Percentiles rank a stretch among this genome's conserved stretches.
Evolutionary conservation across 208 protist species (phyloP).

Genomic region (Endotrypanum monterogeii): DNA sequence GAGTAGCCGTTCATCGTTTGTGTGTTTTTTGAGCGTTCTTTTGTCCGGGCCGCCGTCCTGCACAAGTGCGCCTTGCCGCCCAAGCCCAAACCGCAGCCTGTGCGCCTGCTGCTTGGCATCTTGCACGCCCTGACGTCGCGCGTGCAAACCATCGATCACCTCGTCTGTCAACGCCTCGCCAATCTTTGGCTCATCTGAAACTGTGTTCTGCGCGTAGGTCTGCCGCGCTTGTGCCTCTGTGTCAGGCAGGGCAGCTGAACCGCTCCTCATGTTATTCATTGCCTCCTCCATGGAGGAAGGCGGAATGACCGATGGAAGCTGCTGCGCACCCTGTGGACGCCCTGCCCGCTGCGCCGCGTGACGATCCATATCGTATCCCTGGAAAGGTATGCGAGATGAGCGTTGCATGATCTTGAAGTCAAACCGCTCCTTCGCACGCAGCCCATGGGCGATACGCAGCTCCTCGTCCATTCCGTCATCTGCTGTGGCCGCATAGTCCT

Average conservation of each 20-base stretch:
- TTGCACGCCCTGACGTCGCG: conserved; percentile 21
- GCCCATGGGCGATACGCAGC: conserved; percentile 70
- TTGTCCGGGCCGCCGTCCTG: conserved; percentile 86
- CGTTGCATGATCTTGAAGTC: conserved; percentile 85
- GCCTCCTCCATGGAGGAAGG: conserved; percentile 81
- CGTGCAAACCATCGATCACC: conserved; percentile 43
- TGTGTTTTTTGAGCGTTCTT: conserved; percentile 69
- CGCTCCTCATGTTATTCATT: conserved; percentile 52
- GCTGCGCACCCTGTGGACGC: conserved; percentile 67
- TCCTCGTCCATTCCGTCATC: conserved; percentile 62
- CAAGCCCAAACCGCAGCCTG: conserved; percentile 85
- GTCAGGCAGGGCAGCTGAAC: conserved; percentile 23
- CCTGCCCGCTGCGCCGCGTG: conserved; percentile 70
- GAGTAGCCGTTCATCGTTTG: conserved; percentile 86
- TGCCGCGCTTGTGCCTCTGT: conserved; percentile 47
- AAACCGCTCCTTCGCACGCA: conserved; percentile 82
- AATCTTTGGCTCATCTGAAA: conserved; percentile 53
- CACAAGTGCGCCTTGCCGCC: conserved; percentile 82
- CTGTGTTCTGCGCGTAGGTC: conserved; percentile 71
- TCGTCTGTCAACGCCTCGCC: conserved; percentile 78
- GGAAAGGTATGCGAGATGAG: conserved; percentile 55
- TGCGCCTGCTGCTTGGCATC: conserved; percentile 44
- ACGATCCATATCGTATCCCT: conserved; percentile 90
- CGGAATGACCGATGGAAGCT: conserved; percentile 54
- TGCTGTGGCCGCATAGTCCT: conserved; percentile 4